Percentiles rank a stretch among this genome's conserved stretches.
These are phyloP conservation scores for Obelidium mucronatum DNA, from an alignment of 192 early-diverging fungal species.

Conservation along the genomic window DNA sequence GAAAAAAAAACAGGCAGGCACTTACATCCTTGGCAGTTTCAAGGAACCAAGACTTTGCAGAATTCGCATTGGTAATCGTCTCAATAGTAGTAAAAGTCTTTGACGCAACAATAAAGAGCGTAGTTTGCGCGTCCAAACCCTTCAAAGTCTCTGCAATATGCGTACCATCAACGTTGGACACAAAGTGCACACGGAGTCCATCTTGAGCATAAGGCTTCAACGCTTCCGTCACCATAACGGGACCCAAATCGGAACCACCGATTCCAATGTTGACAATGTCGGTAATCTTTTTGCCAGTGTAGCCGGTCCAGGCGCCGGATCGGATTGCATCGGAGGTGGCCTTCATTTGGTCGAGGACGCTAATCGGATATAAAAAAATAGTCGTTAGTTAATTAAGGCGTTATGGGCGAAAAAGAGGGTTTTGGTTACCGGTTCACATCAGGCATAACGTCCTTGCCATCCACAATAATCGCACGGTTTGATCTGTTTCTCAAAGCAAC, in stretches of 20 bases:
- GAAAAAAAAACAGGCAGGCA: constrained; percentile 20
- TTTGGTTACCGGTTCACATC: constrained; percentile 85
- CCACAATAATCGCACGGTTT: constrained; percentile 83
- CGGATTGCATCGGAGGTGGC: constrained; percentile 83
- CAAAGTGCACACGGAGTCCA: constrained; percentile 89
- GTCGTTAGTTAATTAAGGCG: too few species aligned
- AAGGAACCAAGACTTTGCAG: constrained; percentile 95
- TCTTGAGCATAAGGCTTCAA: constrained; percentile 89
- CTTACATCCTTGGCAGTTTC: constrained; percentile 81
- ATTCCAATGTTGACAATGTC: constrained; percentile 99
- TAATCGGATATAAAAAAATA: not conserved
- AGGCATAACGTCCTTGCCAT: constrained; percentile 93
- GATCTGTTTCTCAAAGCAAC: constrained; percentile 89
- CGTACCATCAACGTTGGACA: constrained; percentile 98
- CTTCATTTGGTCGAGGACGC: constrained; percentile 94
- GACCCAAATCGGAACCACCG: constrained; percentile 97
- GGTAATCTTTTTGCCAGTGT: constrained; percentile 92
- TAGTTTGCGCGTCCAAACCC: constrained; percentile 82
- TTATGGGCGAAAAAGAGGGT: too few species aligned
- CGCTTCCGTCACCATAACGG: constrained; percentile 99
- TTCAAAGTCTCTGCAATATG: constrained; percentile 95
- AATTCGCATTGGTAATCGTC: constrained; percentile 95
- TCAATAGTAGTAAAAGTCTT: constrained; percentile 99
- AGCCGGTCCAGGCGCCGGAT: constrained; percentile 93
- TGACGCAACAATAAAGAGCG: constrained; percentile 94